A percentile compares a stretch with the other conserved stretches of the same genome.
Conservation (phyloP, 108 stramenopile genomes). For the Fragilaria crotonensis region DNA sequence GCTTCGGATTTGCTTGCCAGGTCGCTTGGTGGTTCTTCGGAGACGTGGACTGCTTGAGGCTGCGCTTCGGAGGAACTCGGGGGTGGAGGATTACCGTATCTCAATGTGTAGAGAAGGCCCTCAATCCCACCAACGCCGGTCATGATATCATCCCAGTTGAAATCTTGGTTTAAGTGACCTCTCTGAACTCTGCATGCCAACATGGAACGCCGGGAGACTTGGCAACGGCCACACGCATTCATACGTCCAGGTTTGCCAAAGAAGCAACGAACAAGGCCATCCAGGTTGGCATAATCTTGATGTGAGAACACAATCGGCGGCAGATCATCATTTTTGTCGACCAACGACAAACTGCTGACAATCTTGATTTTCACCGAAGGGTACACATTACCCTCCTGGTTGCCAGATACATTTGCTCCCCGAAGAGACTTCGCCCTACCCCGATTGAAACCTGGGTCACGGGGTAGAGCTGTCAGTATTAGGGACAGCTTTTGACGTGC, state of each 20-base stretch:
- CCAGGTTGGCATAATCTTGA: background rate
- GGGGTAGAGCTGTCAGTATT: background rate
- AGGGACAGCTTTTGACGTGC: background rate
- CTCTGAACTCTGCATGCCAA: constrained; percentile 29
- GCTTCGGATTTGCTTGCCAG: background rate
- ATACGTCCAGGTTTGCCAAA: constrained; percentile 23
- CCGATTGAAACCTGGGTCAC: background rate
- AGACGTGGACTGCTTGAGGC: background rate
- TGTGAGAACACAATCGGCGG: background rate
- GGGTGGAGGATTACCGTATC: background rate
- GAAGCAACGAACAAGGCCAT: constrained; percentile 6
- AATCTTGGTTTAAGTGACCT: constrained; percentile 43
- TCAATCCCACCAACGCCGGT: constrained; percentile 27
- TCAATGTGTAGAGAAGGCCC: constrained; percentile 19
- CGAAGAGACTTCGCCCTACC: background rate
- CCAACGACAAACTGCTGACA: background rate
- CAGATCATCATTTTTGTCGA: background rate
- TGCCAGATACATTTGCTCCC: background rate
- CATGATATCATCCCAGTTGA: constrained; percentile 22
- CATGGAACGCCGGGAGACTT: constrained; percentile 11
- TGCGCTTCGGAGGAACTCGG: background rate
- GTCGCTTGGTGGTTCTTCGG: background rate
- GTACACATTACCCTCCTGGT: too few relatives aligned
- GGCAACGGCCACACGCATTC: constrained; percentile 33
- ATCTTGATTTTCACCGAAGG: background rate